Evolutionary conservation across 257 asterid species (phyloP).

Genomic region (Solanum etuberosum): DNA sequence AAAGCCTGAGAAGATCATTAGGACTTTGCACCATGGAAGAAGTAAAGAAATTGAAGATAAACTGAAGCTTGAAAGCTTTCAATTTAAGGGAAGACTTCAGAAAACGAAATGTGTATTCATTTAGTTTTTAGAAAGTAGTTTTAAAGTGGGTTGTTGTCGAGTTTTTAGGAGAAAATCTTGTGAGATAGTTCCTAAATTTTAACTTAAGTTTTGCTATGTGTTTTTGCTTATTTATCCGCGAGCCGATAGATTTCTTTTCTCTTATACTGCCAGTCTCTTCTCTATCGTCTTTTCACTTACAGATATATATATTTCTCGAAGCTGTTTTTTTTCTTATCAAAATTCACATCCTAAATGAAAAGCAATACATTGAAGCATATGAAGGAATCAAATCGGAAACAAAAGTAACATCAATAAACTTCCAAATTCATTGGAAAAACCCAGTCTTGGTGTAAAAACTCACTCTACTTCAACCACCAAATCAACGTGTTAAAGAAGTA

Average conservation of each 20-base stretch:
- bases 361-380: background rate
- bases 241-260: background rate
- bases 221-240: background rate
- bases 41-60: background rate
- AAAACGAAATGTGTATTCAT: too few relatives aligned
- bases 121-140: background rate
- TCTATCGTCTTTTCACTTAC: background rate
- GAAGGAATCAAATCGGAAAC: background rate
- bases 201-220: background rate
- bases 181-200: background rate
- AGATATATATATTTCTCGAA: background rate
- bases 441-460: background rate
- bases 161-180: background rate
- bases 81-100: background rate
- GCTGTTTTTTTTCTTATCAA: background rate
- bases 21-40: background rate
- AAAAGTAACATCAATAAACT: background rate
- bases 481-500: background rate
- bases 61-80: background rate
- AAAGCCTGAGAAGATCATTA: background rate
- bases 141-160: background rate
- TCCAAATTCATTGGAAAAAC: conserved; percentile 7
- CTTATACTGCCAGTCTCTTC: background rate
- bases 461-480: background rate
- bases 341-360: background rate